phyloP scores from a whole-genome alignment of 176 grass and related monocot species.

The Canna indica region DNA sequence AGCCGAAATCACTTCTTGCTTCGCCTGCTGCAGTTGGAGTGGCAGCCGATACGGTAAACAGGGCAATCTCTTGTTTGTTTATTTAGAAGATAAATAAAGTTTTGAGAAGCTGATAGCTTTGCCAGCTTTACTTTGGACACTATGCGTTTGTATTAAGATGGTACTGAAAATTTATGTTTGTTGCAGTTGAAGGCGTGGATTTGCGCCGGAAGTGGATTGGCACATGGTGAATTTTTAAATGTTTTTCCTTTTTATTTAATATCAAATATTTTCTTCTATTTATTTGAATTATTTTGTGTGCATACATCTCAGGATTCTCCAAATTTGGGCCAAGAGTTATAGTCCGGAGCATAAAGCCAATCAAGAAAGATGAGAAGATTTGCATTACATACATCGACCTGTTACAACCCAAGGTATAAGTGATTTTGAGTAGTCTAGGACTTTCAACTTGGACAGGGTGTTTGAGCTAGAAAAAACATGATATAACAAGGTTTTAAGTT shows the following conservation, averaged over 20 bases:
- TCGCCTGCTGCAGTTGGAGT: slow-evolving; percentile 32
- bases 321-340: slow-evolving; percentile 57
- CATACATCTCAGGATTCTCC: slow-evolving; percentile 27
- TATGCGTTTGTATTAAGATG: slow-evolving; percentile 9
- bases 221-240: slow-evolving; percentile 30
- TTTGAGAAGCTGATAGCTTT: neutral
- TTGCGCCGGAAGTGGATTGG: slow-evolving; percentile 20
- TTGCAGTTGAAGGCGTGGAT: slow-evolving; percentile 45
- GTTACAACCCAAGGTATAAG: slow-evolving; percentile 62
- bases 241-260: slow-evolving; percentile 17
- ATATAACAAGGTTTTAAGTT: neutral
- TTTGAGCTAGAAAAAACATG: neutral
- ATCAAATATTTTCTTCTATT: slow-evolving; percentile 1
- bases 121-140: neutral
- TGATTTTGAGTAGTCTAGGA: neutral
- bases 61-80: neutral
- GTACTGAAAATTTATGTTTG: slow-evolving; percentile 21
- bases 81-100: neutral
- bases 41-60: slow-evolving; percentile 27
- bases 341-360: slow-evolving; percentile 63
- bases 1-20: slow-evolving; percentile 23
- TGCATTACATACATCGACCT: slow-evolving; percentile 78
- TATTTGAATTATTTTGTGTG: slow-evolving; percentile 6
- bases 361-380: slow-evolving; percentile 62
- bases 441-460: neutral